Evolutionary conservation across 1,284 basidiomycete species (phyloP), one percentile per base, ranked within the genome.

Genomic region (Trametes hirsuta): DNA sequence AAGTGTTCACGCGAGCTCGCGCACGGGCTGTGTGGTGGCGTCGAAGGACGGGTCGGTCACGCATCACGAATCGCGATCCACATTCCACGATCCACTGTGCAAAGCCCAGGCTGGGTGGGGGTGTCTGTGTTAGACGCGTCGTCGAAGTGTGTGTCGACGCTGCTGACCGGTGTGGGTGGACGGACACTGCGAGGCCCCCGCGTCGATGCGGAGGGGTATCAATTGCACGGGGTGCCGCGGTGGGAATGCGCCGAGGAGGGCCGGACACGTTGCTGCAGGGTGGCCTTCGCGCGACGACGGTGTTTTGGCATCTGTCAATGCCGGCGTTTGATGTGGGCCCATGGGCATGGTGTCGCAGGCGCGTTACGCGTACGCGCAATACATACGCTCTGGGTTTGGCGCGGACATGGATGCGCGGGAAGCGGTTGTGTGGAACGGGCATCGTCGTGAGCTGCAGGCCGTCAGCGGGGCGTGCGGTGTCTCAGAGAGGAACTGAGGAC

Each of bases 201-300:
- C 35, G 36, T 22, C 37, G 21, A 25, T 18, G 50, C 25, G 35
- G 15, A 34, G 44, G 21, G 6, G 10, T 10, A 10, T 44, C 14
- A 22, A 24, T 21, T 22, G 21, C n/a, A 42, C n/a, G 41, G 14
- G 21, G 39, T 25, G 49, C 49, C 53, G 41, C 54, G 63, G 63
- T 62, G 63, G 25, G 59, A 59, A 64, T 35, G 46, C 48, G 40
- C 63, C 63, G 63, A 57, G 41, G 55, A 50, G 52, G 47, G 42
- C 52, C 63, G 64, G 58, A 53, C 64, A 65, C 64, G 61, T 59
- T 65, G 55, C 34, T 58, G 48, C 63, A 57, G 59, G 60, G 58
- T 44, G 47, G 55, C 30, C 37, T 30, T 36, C 50, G 45, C 53
- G 47, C 59, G 47, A 55, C 56, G 53, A 52, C 53, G 58, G 58